These are phyloP conservation scores for Lentinula edodes DNA, from an alignment of 768 basidiomycete genomes.

Conservation along the genomic window DNA sequence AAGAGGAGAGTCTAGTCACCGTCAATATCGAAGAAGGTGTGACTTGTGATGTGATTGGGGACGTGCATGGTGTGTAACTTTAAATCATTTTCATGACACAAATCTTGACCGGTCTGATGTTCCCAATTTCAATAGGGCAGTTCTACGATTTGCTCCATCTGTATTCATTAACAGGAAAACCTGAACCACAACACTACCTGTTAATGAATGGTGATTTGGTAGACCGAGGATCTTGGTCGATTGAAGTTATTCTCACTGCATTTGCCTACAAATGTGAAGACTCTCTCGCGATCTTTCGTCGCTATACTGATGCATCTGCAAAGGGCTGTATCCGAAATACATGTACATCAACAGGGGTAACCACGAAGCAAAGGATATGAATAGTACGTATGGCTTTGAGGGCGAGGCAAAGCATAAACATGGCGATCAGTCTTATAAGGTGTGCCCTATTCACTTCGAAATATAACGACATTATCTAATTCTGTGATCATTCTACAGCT, in stretches of 20 bases:
- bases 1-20: conserved; percentile 79
- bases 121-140: conserved; percentile 52
- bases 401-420: conserved; percentile 97
- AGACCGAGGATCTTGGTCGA: conserved; percentile 94
- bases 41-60: conserved; percentile 92
- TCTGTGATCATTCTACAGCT: conserved; percentile 39
- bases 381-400: conserved; percentile 88
- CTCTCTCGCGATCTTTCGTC: neutral
- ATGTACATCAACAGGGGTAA: conserved; percentile 97
- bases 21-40: conserved; percentile 69
- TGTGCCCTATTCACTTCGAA: conserved; percentile 16
- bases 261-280: conserved; percentile 90
- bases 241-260: conserved; percentile 87
- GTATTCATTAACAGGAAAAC: conserved; percentile 78
- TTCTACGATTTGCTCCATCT: conserved; percentile 93
- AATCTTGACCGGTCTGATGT: neutral
- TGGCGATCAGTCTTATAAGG: conserved; percentile 93
- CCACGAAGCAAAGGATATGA: conserved; percentile 98
- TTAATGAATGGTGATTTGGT: conserved; percentile 96
- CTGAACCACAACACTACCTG: conserved; percentile 78
- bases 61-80: conserved; percentile 72
- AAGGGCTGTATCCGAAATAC: conserved; percentile 85
- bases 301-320: neutral
- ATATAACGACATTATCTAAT: neutral
- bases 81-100: neutral